Conservation (phyloP, 306 rosid species). For the Pyrus pyrifolia region DNA sequence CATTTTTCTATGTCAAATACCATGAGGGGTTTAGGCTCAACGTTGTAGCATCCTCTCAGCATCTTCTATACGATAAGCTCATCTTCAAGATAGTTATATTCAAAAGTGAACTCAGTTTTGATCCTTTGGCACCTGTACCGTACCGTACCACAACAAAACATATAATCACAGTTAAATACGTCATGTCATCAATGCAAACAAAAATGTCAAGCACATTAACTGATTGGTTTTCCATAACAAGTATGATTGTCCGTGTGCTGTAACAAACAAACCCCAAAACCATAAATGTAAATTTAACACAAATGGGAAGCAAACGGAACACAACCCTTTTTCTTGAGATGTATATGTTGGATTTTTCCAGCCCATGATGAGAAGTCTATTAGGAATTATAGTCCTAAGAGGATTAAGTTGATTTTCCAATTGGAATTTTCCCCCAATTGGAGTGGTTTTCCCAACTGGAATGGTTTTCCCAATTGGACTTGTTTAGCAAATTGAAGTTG, state of each 20-base stretch:
- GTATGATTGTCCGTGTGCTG: neutral
- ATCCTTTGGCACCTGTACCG: conserved; percentile 93
- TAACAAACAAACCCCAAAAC: too few relatives aligned
- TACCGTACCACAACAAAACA: conserved; percentile 14
- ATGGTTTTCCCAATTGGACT: too few relatives aligned
- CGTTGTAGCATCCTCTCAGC: neutral
- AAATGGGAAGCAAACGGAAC: too few relatives aligned
- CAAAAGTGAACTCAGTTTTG: conserved; percentile 90
- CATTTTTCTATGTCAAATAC: neutral
- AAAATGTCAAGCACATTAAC: neutral
- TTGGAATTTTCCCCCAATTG: too few relatives aligned
- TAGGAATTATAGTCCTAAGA: too few relatives aligned
- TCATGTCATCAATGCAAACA: neutral
- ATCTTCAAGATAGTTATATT: conserved; percentile 91
- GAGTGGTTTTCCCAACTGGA: too few relatives aligned
- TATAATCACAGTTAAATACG: neutral
- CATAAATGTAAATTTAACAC: too few relatives aligned
- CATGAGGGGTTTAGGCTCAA: neutral
- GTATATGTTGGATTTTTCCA: too few relatives aligned
- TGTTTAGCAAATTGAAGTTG: too few relatives aligned
- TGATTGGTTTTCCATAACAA: neutral
- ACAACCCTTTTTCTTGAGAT: too few relatives aligned
- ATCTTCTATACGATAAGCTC: conserved; percentile 71
- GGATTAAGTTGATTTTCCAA: too few relatives aligned
- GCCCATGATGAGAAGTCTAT: too few relatives aligned